Base-by-base conservation (phyloP, 2,329 filamentous ascomycete genomes). In the Phaeosphaeria sp. region DNA sequence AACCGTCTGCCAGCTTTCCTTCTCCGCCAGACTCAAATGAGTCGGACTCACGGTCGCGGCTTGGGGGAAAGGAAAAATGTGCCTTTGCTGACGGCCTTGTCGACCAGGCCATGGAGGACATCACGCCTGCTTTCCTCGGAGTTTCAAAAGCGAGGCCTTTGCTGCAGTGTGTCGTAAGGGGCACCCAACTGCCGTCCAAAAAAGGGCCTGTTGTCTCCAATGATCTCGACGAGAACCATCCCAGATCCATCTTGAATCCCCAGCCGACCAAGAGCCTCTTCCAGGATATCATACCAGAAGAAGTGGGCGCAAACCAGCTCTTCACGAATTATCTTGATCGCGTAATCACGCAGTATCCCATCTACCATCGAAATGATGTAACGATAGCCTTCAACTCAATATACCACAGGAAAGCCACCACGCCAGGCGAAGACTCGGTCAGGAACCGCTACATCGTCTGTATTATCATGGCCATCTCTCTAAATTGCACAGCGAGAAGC, bases 391-490 rank as follows among this genome's bases (percentile, higher is more conserved):
- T 74, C 59, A 72, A 73, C 40, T 69, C 69, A 33, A 72, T 76
- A 43, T 75, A 74, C 49, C 59, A 70, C 43, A 64, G 64, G 30
- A 68, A 61, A n/a, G 60, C 65, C 8, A 53, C 65, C 13, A 66
- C 65, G 7, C 60, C 66, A 20, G 65, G 56, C 27, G 66, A 74
- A 22, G 70, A 72, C 40, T 69, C 63, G 3, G 55, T 71, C 2
- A 71, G 73, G 6, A 67, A 75, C 43, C 68, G 70, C 40, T 76
- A 76, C 60, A 73, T 76, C 46, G 67, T 77, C 49, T 74, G 72
- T 55, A 72, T 77, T 53, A 72, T 76, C 51, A 74, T 77, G 72
- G 74, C 74, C 49, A 76, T 77, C 24, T 74, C 74, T 1, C 54
- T 77, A 18, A 75, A 66, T 30, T 75, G 72, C 9, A 73, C 72